Conservation (phyloP, 2,329 filamentous ascomycete genomes). For the Aspergillus viridinutans region DNA sequence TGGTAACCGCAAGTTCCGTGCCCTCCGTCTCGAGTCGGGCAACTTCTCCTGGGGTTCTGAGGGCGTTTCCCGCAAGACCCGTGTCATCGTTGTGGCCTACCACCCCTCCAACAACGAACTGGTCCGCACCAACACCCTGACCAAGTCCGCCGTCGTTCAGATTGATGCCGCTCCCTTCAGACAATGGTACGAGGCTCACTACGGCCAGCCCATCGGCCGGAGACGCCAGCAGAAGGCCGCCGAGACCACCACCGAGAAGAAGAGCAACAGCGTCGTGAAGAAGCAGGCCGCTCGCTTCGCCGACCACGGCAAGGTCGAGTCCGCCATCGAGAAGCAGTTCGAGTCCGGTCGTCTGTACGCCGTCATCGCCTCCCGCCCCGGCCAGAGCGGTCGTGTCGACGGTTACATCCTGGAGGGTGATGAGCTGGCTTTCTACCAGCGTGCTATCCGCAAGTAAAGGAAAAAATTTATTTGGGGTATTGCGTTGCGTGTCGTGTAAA, state of each 20-base stretch:
- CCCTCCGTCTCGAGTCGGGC: constrained; percentile 94
- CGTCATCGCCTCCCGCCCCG: constrained; percentile 85
- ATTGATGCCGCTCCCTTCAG: constrained; percentile 98
- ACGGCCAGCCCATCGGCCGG: constrained; percentile 84
- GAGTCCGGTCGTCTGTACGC: constrained; percentile 97
- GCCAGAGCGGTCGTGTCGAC: constrained; percentile 93
- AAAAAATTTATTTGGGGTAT: constrained; percentile 20
- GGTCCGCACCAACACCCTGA: constrained; percentile 99
- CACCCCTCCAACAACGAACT: constrained; percentile 99
- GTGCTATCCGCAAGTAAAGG: constrained; percentile 95
- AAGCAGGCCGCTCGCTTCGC: constrained; percentile 90
- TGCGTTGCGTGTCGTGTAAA: constrained; percentile 17
- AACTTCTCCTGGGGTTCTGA: constrained; percentile 99
- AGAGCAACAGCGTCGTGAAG: constrained; percentile 91
- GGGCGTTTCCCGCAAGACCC: constrained; percentile 96
- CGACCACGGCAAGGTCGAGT: constrained; percentile 85
- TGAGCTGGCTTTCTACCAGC: constrained; percentile 99
- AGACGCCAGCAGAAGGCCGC: constrained; percentile 78
- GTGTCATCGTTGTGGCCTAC: constrained; percentile 97
- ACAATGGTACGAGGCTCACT: constrained; percentile 99
- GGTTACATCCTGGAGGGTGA: constrained; percentile 99
- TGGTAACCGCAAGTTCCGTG: constrained; percentile 99
- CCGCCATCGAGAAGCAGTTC: constrained; percentile 94
- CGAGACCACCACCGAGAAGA: constrained; percentile 63
- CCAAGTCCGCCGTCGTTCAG: constrained; percentile 97